Evolutionary conservation across 2,329 filamentous ascomycete species (phyloP).

Genomic region (Chaetomiaceae sp.): DNA sequence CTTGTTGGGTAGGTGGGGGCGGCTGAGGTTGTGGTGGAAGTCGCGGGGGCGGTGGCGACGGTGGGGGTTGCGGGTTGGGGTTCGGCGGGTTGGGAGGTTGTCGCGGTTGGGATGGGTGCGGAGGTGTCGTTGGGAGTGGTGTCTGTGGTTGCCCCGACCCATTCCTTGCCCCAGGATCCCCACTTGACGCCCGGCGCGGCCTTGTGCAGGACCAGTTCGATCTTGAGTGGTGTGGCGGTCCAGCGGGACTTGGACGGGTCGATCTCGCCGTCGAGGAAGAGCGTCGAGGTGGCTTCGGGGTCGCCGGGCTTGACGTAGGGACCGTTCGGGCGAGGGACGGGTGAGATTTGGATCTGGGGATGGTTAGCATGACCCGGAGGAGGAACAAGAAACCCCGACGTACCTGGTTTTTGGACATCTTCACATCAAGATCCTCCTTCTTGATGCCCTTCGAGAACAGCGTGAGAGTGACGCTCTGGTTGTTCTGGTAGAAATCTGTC

Average conservation of each 20-base stretch:
- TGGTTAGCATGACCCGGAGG: neutral
- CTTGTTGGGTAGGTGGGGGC: slow-evolving; percentile 76
- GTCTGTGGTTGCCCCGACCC: slow-evolving; percentile 11
- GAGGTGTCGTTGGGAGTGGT: neutral
- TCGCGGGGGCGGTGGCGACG: neutral
- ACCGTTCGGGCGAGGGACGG: slow-evolving; percentile 24
- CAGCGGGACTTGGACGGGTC: slow-evolving; percentile 22
- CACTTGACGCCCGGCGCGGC: slow-evolving; percentile 29
- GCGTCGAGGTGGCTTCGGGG: slow-evolving; percentile 23
- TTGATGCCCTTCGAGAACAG: slow-evolving; percentile 39
- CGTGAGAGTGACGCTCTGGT: slow-evolving; percentile 34
- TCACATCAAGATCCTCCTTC: slow-evolving; percentile 27
- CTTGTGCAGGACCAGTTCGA: slow-evolving; percentile 34
- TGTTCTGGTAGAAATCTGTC: slow-evolving; percentile 40
- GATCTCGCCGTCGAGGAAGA: slow-evolving; percentile 27
- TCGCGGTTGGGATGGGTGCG: too few species aligned
- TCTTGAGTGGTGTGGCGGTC: slow-evolving; percentile 31
- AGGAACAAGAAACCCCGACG: neutral
- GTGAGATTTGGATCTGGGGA: slow-evolving; percentile 21
- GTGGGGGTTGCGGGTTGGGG: neutral
- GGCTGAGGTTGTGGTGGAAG: slow-evolving; percentile 1
- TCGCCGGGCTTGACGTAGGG: slow-evolving; percentile 26
- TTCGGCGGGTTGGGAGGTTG: neutral
- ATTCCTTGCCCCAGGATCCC: slow-evolving; percentile 30
- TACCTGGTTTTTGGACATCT: slow-evolving; percentile 23